phyloP scores from a whole-genome alignment of 169 alveolate genomes.

The Prorocentrum cordatum region DNA sequence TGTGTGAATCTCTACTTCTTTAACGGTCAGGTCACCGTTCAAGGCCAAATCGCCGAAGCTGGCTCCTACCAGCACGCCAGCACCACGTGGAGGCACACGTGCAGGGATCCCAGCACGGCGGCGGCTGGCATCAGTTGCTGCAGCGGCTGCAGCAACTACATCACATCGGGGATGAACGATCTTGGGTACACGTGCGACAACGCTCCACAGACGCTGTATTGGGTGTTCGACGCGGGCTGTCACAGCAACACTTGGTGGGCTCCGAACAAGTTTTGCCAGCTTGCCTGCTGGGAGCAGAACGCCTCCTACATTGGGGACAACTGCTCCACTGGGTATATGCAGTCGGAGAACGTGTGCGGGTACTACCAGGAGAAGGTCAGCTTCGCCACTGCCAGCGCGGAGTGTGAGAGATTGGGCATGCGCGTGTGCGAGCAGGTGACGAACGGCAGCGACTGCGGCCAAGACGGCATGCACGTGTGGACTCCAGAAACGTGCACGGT shows the following conservation, averaged over 20 bases:
- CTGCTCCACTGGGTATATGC: too few relatives aligned
- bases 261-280: too few relatives aligned
- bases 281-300: neutral
- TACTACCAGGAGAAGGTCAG: too few relatives aligned
- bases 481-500: neutral
- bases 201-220: too few relatives aligned
- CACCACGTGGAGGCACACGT: neutral
- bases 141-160: neutral
- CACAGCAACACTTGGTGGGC: too few relatives aligned
- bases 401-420: too few relatives aligned
- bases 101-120: neutral
- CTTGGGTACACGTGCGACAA: neutral
- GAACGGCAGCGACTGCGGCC: constrained; percentile 12
- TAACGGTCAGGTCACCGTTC: neutral
- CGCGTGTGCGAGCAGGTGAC: neutral
- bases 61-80: neutral
- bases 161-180: neutral
- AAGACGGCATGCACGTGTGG: constrained; percentile 17
- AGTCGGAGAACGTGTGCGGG: too few relatives aligned
- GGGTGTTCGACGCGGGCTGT: too few relatives aligned
- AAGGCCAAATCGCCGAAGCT: too few relatives aligned
- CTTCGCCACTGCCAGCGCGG: too few relatives aligned
- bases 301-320: too few relatives aligned
- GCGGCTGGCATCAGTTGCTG: constrained; percentile 5
- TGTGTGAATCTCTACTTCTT: constrained; percentile 32